Base-by-base conservation (phyloP, 495 filamentous ascomycete genomes). In the Aspergillus indologenus region DNA sequence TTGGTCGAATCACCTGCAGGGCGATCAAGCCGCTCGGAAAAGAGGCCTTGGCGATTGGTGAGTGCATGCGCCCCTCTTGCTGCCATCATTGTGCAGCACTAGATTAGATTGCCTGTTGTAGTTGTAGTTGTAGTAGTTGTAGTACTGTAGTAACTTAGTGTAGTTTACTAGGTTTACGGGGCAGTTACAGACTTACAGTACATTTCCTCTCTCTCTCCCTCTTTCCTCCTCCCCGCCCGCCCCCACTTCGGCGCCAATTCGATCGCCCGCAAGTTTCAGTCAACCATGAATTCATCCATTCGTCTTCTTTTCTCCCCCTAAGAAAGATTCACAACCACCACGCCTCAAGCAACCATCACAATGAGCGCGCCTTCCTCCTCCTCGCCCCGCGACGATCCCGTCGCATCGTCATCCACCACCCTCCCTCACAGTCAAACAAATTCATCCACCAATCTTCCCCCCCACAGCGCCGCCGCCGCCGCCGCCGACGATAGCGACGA, bases 401-500 rank as follows among this genome's bases (percentile, higher is more conserved):
- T 51, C 53, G 47, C 58, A 61, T 42, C 31, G 42, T 59, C 48
- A 0, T 26, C 49, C 57, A 19, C 53, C 24, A 48, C 59, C 26
- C 53, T 20, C 24, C 44, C 49, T 29, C 52, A 21, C 42, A 48
- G 29, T 57, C 40, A 47, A 47, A 31, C 18, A 24, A 19, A 29
- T 9, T 9, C 3, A 4, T 29, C 44, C 24, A 18, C 31, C 47
- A 48, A 51, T 47, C 7, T 40, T 43, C 21, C 21, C 23, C 50
- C 9, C 19, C 24, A 19, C 42, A 29, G 26, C 34, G 29, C 47
- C 29, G 20, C 21, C 3, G 19, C 12, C 21, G 26, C 53, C 22
- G 47, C 56, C 20, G 53, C 62, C 14, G 57, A 61, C 43, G 65
- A 67, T 23, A 70, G 73, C 31, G 71, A 75, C 55, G 75, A 79